phyloP scores from a whole-genome alignment of 2,329 filamentous ascomycete species.

The Acarospora socialis region DNA sequence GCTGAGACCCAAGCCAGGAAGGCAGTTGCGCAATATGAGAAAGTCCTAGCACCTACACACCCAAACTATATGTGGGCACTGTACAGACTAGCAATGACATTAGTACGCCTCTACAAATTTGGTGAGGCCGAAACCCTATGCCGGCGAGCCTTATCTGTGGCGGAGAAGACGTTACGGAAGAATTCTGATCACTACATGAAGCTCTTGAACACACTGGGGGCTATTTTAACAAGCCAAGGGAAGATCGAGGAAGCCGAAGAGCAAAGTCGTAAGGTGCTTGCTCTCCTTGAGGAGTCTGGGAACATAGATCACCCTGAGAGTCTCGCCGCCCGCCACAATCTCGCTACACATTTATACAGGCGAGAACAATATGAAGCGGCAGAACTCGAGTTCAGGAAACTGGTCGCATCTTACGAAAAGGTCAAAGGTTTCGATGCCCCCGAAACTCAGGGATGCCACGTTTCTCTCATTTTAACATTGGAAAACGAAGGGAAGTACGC shows the following conservation, averaged over 20 bases:
- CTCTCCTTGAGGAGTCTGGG: conserved; percentile 1
- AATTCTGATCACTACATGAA: conserved; percentile 3
- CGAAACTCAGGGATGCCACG: background rate
- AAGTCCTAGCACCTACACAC: background rate
- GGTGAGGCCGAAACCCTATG: too few relatives aligned
- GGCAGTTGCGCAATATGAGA: conserved; percentile 3
- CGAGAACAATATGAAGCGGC: background rate
- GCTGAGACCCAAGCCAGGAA: conserved; percentile 6
- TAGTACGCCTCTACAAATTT: too few relatives aligned
- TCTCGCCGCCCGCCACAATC: conserved; percentile 3
- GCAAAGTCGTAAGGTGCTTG: background rate
- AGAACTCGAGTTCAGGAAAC: conserved; percentile 1
- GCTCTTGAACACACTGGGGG: conserved; percentile 1
- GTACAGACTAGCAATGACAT: too few relatives aligned
- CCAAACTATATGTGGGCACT: background rate
- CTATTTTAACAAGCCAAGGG: conserved; percentile 1
- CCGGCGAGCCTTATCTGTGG: too few relatives aligned
- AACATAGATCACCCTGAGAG: conserved; percentile 3
- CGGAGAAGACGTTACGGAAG: too few relatives aligned
- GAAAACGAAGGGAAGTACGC: conserved; percentile 1
- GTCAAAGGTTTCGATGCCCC: background rate
- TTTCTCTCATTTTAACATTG: too few relatives aligned
- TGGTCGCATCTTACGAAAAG: background rate
- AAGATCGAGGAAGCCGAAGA: conserved; percentile 4
- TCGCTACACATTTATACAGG: background rate